Conservation (phyloP, 768 basidiomycete genomes). For the Leccinellum luteum region DNA sequence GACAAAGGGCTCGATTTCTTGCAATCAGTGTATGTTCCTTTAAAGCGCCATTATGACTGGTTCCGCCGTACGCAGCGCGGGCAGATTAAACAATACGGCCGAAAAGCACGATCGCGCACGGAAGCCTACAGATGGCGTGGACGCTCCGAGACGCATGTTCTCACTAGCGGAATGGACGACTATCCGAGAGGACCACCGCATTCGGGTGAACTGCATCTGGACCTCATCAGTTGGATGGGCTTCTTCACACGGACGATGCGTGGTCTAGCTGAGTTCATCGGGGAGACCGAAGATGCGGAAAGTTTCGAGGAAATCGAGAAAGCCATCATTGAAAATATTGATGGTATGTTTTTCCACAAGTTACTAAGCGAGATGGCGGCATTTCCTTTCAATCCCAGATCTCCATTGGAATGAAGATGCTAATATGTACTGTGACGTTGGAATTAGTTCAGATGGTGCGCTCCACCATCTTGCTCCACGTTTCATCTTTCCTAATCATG, state of each 20-base stretch:
- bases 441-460: constrained; percentile 80
- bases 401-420: constrained; percentile 90
- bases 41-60: constrained; percentile 94
- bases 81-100: constrained; percentile 86
- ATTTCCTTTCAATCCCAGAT: constrained; percentile 45
- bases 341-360: constrained; percentile 46
- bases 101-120: constrained; percentile 78
- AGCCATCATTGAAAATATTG: constrained; percentile 82
- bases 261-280: constrained; percentile 83
- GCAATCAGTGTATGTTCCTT: constrained; percentile 73
- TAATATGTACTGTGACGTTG: constrained; percentile 92
- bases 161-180: constrained; percentile 96
- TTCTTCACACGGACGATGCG: constrained; percentile 95
- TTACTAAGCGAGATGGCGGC: not conserved
- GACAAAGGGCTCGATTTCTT: constrained; percentile 67
- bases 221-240: constrained; percentile 94
- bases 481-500: not conserved
- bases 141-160: constrained; percentile 77
- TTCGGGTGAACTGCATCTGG: constrained; percentile 88
- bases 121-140: constrained; percentile 97
- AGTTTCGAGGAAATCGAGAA: constrained; percentile 76
- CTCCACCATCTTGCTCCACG: not conserved
- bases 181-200: constrained; percentile 91
- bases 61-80: constrained; percentile 93
- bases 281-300: constrained; percentile 78